A percentile compares a stretch with the other conserved stretches of the same genome.
Conservation (phyloP, 805 yeast genomes). For the Grigorovia yakushimaensis region DNA sequence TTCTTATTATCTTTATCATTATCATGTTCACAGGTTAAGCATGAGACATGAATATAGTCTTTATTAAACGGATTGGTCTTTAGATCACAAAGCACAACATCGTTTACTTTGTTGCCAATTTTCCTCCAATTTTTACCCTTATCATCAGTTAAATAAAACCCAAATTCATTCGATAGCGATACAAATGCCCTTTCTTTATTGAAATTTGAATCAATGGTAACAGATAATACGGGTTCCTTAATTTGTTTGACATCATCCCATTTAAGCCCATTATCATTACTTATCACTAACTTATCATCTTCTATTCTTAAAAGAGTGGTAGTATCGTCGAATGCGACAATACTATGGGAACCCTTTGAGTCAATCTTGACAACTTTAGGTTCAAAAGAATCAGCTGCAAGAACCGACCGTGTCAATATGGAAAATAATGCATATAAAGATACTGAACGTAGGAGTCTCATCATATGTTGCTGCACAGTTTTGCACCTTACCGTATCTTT, state of each 20-base stretch:
- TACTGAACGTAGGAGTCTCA: neutral
- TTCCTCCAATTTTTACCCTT: constrained; percentile 23
- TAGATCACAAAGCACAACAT: constrained; percentile 3
- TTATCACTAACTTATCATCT: constrained; percentile 25
- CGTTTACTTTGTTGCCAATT: constrained; percentile 3
- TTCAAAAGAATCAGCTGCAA: constrained; percentile 10
- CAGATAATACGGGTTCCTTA: constrained; percentile 1
- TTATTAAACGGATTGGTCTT: constrained; percentile 13
- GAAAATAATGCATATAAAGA: neutral
- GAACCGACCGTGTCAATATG: neutral
- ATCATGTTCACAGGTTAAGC: constrained; percentile 5
- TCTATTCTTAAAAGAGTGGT: constrained; percentile 31
- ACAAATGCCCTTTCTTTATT: constrained; percentile 17
- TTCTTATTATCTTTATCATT: neutral
- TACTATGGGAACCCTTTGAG: neutral
- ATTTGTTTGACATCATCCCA: constrained; percentile 30
- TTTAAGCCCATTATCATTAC: constrained; percentile 41
- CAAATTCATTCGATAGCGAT: neutral
- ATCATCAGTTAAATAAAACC: constrained; percentile 18
- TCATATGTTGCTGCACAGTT: too few relatives aligned
- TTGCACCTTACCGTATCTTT: too few relatives aligned
- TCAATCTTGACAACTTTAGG: constrained; percentile 13
- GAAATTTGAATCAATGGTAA: constrained; percentile 10
- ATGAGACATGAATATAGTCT: constrained; percentile 9
- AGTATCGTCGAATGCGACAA: constrained; percentile 42